These are phyloP conservation scores for Nicotiana sylvestris DNA, from an alignment of 257 asterid genomes.

Conservation along the genomic window DNA sequence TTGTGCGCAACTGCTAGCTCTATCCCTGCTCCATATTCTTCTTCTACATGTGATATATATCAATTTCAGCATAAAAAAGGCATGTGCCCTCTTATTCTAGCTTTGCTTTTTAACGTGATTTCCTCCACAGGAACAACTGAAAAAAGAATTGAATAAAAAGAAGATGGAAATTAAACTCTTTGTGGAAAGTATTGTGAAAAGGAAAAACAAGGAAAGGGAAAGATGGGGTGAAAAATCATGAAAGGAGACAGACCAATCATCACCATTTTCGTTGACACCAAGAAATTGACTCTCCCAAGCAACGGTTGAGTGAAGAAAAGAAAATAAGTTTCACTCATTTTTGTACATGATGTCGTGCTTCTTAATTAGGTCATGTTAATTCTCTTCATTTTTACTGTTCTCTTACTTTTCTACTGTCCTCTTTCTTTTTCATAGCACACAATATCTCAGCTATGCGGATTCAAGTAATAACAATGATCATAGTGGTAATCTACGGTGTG, in stretches of 20 bases:
- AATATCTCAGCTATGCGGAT: no score
- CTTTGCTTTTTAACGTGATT: slow-evolving; percentile 60
- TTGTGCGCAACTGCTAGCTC: no score
- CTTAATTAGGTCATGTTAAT: not conserved
- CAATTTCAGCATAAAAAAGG: no score
- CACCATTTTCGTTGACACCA: slow-evolving; percentile 34
- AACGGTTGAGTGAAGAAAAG: slow-evolving; percentile 21
- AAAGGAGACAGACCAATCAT: slow-evolving; percentile 24
- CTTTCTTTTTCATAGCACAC: not conserved
- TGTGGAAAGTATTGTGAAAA: not conserved
- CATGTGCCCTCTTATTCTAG: slow-evolving; percentile 7
- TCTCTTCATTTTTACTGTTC: not conserved
- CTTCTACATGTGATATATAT: no score
- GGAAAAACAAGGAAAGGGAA: not conserved
- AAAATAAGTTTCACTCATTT: not conserved
- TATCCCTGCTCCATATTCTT: no score
- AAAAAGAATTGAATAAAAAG: not conserved
- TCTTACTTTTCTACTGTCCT: no score
- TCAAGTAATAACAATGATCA: no score
- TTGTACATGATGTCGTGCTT: not conserved
- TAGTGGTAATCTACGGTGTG: no score
- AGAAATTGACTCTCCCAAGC: slow-evolving; percentile 26
- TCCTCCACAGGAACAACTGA: slow-evolving; percentile 28
- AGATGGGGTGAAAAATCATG: slow-evolving; percentile 24
- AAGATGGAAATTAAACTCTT: not conserved